A percentile compares a stretch with the other conserved stretches of the same genome.
Evolutionary conservation across 306 rosid genomes (phyloP).

Genomic region (Quercus berberidifolia): DNA sequence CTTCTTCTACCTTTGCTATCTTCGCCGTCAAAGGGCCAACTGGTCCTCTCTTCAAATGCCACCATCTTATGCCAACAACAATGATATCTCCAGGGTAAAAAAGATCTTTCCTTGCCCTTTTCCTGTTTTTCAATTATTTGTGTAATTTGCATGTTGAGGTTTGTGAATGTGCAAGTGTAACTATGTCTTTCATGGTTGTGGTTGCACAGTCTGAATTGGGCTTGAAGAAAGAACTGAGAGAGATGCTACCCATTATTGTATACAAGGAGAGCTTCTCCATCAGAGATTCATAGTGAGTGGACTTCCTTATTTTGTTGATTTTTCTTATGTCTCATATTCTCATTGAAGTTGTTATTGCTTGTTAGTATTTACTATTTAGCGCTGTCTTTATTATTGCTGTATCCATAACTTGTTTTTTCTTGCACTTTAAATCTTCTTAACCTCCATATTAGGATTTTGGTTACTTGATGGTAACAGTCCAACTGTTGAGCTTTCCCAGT

Average conservation of each 20-base stretch:
- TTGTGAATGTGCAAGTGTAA: no score
- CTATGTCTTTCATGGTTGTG: background rate
- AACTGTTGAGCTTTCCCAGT: background rate
- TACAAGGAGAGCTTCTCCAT: constrained; percentile 77
- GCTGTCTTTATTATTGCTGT: background rate
- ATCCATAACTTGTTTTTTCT: background rate
- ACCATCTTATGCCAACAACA: constrained; percentile 9
- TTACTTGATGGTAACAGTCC: background rate
- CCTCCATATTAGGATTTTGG: background rate
- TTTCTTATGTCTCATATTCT: background rate
- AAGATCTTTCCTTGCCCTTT: background rate
- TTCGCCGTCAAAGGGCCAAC: constrained; percentile 60
- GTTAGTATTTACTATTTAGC: no score
- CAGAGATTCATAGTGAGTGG: constrained; percentile 75
- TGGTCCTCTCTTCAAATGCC: constrained; percentile 55
- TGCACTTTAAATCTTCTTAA: background rate
- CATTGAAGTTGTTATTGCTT: no score
- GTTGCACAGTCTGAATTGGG: constrained; percentile 47
- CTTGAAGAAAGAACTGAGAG: constrained; percentile 70
- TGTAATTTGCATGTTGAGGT: background rate
- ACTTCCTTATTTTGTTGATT: background rate
- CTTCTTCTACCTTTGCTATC: constrained; percentile 68
- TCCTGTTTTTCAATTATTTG: background rate
- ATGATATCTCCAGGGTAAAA: constrained; percentile 37
- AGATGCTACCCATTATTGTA: constrained; percentile 78